Evolutionary conservation across 2,329 filamentous ascomycete species (phyloP), one percentile per base, ranked within the genome.

Genomic region (Pestalotiopsis fici): DNA sequence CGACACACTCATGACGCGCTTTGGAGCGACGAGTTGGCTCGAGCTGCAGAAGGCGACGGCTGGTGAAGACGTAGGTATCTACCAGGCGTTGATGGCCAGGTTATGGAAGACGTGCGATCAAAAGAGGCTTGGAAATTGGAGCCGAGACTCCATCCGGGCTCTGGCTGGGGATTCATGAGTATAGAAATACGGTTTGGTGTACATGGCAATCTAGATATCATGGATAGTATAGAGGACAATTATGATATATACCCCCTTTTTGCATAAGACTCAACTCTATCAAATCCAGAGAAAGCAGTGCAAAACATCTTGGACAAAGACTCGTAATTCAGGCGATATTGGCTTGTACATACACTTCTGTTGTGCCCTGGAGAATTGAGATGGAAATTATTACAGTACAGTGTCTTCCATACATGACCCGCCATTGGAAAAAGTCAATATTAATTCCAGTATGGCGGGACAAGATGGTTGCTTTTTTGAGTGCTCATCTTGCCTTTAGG

Each of bases 61-160:
- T 35, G 43, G 6, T 6, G 64, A 21, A 21, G 75, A 77, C 66
- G 67, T 69, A 6, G 72, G 62, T 2, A 65, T 78, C 4, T 77
- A 73, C 65, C 70, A 73, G 68, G 74, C 75, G 3, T 64, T 78
- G 70, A 31, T 72, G 12, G 59, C 50, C 60, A 69, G 72, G 54
- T 47, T 78, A 35, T 78, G 76, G 74, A 72, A 72, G 23, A 76
- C 71, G 37, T 78, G 76, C 62, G 75, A 77, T 39, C 74, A 74
- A 60, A 67, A 71, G 50, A 74, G 76, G 50, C 76, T 79, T 28
- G 66, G 71, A 55, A 69, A 64, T n/a, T 78, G 77, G 77, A 75
- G 77, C 65, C 72, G 74, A 12, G 72, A 74, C 1, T 71, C 74
- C 12, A 71, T 74, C 31, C 71, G 71, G 63, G 73, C 65, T 66